Evolutionary conservation across 805 yeast species (phyloP), one percentile per base, ranked within the genome.

Genomic region (Zygoascus bituminiphila): DNA sequence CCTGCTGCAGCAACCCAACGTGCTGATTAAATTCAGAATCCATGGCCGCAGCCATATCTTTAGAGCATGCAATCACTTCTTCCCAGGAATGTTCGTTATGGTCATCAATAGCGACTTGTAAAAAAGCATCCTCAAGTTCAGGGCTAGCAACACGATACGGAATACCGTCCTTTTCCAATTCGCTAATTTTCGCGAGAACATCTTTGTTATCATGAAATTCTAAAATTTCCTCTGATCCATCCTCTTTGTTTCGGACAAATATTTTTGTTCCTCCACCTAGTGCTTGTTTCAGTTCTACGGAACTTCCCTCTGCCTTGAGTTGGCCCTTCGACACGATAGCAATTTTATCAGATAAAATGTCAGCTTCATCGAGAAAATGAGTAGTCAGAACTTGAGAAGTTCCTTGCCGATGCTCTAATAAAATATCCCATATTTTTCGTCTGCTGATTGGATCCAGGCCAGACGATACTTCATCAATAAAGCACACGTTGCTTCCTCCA

Each of bases 401-500:
- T 10, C 58, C 47, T 5, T 65, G 66, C 14, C 67, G 57, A 17
- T 56, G 55, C 7, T 62, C 51, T 9, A 62, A 52, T 6, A 65
- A 42, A 44, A 65, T 65, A 42, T 65, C 67, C 69, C 69, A 65
- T 31, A 65, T 65, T 36, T 59, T 59, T 8, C 68, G 58, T 19
- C 69, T 57, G 31, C 65, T 60, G 8, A 65, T 39, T 8, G 69
- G 69, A 56, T 65, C 69, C 31, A 65, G 51, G 1, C 69, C 69
- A 15, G 69, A 65, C 14, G 68, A 63, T n/a, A 64, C 69, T 48
- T 65, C 69, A 47, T 65, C 69, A 31, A 65, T 57, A 35, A 66
- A 63, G 50, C 69, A 65, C 3, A 65, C 58, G 43, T 60, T 59
- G 22, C 64, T 56, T 2, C 62, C 68, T 19, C 69, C 69, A 19